Evolutionary conservation across 2,329 filamentous ascomycete species (phyloP).

Genomic region (Lachnellula suecica): DNA sequence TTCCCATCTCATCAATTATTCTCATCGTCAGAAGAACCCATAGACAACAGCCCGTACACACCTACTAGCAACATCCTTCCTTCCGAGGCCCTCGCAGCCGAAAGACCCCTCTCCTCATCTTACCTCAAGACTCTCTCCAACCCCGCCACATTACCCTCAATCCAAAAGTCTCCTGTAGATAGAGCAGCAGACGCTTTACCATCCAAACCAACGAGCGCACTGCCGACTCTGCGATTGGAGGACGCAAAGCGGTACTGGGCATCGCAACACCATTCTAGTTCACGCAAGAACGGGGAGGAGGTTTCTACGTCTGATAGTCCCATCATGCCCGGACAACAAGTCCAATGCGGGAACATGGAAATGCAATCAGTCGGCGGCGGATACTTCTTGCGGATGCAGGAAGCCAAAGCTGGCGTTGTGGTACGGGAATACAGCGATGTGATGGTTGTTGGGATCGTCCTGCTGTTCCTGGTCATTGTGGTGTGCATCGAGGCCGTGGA

Average conservation of each 20-base stretch:
- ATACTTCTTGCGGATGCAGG: neutral
- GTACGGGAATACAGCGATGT: conserved; percentile 26
- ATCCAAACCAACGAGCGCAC: conserved; percentile 24
- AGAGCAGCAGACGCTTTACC: conserved; percentile 4
- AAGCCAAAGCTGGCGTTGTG: conserved; percentile 2
- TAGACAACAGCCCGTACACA: conserved; percentile 27
- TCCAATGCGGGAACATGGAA: neutral
- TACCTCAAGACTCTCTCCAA: conserved; percentile 27
- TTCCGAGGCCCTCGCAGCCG: conserved; percentile 22
- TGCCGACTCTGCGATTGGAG: conserved; percentile 22
- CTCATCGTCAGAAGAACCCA: conserved; percentile 10
- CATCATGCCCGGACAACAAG: neutral
- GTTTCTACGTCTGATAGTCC: neutral
- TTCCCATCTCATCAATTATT: conserved; percentile 26
- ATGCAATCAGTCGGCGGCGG: neutral
- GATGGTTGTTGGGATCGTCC: conserved; percentile 30
- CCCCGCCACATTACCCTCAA: no score
- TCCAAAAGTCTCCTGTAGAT: conserved; percentile 7
- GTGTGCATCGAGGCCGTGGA: conserved; percentile 24
- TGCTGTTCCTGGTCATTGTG: conserved; percentile 27
- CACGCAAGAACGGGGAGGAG: neutral
- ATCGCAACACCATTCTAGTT: no score
- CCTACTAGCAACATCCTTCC: conserved; percentile 19
- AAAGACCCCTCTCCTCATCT: conserved; percentile 19
- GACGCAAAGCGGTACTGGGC: conserved; percentile 26